A percentile compares a stretch with the other conserved stretches of the same genome.
phyloP scores from a whole-genome alignment of 2,329 filamentous ascomycete genomes.

The Thielaviopsis euricoi region DNA sequence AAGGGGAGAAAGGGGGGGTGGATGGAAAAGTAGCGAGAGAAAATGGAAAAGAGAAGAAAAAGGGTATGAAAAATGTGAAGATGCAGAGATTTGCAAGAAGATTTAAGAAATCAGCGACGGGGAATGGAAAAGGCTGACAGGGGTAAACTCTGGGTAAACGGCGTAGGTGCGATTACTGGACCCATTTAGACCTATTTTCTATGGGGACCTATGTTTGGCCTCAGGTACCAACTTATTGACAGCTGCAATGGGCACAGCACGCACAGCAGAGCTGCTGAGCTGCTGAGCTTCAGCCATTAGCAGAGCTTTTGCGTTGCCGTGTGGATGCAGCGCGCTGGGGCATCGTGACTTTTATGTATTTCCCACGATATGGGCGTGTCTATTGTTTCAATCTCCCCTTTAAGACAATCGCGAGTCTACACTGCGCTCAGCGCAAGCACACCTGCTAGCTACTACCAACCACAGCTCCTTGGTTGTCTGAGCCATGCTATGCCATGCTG shows the following conservation, averaged over 20 bases:
- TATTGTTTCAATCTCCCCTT: background rate
- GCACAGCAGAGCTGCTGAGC: background rate
- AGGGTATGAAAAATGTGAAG: conserved; percentile 2
- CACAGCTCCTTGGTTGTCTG: background rate
- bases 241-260: background rate
- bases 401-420: background rate
- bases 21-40: conserved; percentile 5
- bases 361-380: background rate
- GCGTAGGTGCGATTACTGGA: background rate
- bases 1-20: conserved; percentile 4
- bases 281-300: background rate
- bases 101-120: background rate
- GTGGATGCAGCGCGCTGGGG: background rate
- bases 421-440: background rate
- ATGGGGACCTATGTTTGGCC: conserved; percentile 1
- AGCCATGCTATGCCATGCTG: background rate
- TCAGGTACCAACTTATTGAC: conserved; percentile 5
- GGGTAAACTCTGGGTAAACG: conserved; percentile 9
- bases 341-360: background rate
- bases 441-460: no score
- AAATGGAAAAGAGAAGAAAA: background rate
- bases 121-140: conserved; percentile 5
- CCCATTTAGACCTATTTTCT: background rate
- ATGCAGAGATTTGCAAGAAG: conserved; percentile 1
- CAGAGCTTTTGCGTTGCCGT: no score